Evolutionary conservation across 2,329 filamentous ascomycete species (phyloP), one percentile per base, ranked within the genome.

Genomic region (Purpureocillium takamizusanense): DNA sequence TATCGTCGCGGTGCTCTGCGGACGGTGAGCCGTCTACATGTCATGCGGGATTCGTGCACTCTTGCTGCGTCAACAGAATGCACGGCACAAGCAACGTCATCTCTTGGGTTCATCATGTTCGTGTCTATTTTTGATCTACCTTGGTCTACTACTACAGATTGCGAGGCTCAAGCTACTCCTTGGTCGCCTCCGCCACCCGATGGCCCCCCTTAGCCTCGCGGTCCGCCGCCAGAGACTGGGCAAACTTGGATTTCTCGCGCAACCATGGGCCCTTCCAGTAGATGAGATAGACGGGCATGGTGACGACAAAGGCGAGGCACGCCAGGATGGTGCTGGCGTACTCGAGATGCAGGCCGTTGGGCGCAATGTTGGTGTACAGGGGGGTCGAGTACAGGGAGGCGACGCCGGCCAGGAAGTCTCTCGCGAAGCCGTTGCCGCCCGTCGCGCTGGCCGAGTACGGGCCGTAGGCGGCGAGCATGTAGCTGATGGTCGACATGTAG

Each of bases 401-500:
- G 8, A 85, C 67, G 56, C 83, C 83, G 2, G 82, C 83, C 0
- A 86, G 63, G 58, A 86, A 78, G 51, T 86, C 82, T 46, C 83
- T 71, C 2, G 80, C 72, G 60, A 81, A 85, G 2, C 81, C 83
- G 46, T 86, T 86, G 13, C 82, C 82, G 30, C 82, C 83, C 10
- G 82, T 86, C 1, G 83, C 83, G 0, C 79, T 84, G 2, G 83
- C 81, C 3, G 80, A 76, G 53, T 84, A 86, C 0, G 76, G 74
- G 0, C 82, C 83, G 48, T 86, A 85, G 0, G 81, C 78, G 38
- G 76, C 78, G 28, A 85, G 74, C 73, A 85, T 84, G 61, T 86
- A 86, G 55, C 86, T 79, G 45, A 85, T 82, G 1, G 80, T 83
- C 1, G 80, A 78, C 76, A 83, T 82, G 60, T 86, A 85, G 41